A percentile compares a stretch with the other conserved stretches of the same genome.
Conservation (phyloP, 352 stramenopile species). For the Pythium sukuiense region DNA sequence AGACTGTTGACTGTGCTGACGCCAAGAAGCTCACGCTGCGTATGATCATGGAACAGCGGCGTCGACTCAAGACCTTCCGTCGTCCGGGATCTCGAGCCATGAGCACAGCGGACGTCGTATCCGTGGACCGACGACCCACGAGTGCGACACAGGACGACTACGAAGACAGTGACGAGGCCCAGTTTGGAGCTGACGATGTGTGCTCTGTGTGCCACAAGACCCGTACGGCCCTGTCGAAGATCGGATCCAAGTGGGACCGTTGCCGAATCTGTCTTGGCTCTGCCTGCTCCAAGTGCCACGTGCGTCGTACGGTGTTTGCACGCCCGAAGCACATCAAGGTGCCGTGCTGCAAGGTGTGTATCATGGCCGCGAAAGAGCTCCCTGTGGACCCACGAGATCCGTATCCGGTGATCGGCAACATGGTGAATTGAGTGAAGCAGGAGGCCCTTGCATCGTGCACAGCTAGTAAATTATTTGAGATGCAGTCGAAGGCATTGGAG, state of each 20-base stretch:
- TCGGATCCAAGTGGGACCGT: conserved; percentile 19
- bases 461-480: background rate
- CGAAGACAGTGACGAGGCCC: background rate
- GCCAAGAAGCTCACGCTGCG: conserved; percentile 48
- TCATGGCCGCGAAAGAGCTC: conserved; percentile 40
- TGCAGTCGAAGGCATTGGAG: too few relatives aligned
- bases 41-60: conserved; percentile 15
- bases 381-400: conserved; percentile 41
- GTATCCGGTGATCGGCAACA: conserved; percentile 38
- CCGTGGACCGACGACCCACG: conserved; percentile 13
- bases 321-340: conserved; percentile 37
- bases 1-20: conserved; percentile 34
- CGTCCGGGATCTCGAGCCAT: background rate
- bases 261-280: conserved; percentile 42
- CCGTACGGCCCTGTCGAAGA: conserved; percentile 20
- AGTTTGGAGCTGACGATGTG: conserved; percentile 9
- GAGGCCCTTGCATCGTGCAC: too few relatives aligned
- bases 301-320: conserved; percentile 45
- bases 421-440: background rate
- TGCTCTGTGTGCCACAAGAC: conserved; percentile 27
- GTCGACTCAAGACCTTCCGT: conserved; percentile 5
- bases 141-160: conserved; percentile 3
- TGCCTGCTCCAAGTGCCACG: conserved; percentile 52
- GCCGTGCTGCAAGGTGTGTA: conserved; percentile 52
- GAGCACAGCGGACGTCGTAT: background rate